These are phyloP conservation scores for Marsdenia floribunda DNA, from an alignment of 257 asterid genomes.

Conservation along the genomic window DNA sequence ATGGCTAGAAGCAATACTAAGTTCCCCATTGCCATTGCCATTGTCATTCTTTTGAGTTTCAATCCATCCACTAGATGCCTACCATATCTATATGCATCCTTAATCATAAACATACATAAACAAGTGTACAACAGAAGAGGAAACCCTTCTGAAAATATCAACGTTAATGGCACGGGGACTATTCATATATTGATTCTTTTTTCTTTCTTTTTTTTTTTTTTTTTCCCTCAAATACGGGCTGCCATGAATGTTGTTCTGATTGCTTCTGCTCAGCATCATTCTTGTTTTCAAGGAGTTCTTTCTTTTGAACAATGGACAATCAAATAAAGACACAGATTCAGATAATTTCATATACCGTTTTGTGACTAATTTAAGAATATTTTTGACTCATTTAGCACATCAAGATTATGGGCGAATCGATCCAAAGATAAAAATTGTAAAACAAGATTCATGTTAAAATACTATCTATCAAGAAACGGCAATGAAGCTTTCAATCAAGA, in stretches of 20 bases:
- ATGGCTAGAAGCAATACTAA: conserved; percentile 16
- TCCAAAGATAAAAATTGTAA: too few relatives aligned
- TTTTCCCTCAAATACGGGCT: too few relatives aligned
- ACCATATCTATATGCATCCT: not conserved
- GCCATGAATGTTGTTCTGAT: conserved; percentile 11
- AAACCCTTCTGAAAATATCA: not conserved
- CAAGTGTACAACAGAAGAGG: not conserved
- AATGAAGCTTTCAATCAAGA: not conserved
- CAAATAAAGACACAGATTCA: conserved; percentile 1
- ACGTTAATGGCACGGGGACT: conserved; percentile 5
- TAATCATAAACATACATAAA: not conserved
- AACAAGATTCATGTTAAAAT: too few relatives aligned
- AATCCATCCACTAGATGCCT: not conserved
- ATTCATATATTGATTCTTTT: not conserved
- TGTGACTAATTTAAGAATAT: too few relatives aligned
- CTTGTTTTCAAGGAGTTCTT: not conserved
- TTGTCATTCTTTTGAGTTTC: not conserved
- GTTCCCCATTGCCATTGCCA: conserved; percentile 22
- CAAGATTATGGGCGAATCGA: too few relatives aligned
- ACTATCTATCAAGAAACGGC: not conserved
- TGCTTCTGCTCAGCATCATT: not conserved
- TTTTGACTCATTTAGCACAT: too few relatives aligned
- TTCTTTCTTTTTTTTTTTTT: not conserved
- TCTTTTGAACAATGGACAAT: not conserved
- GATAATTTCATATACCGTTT: not conserved